A percentile compares a stretch with the other conserved stretches of the same genome.
Evolutionary conservation across 352 stramenopile genomes (phyloP).

Genomic region (Pythium dissotocum): DNA sequence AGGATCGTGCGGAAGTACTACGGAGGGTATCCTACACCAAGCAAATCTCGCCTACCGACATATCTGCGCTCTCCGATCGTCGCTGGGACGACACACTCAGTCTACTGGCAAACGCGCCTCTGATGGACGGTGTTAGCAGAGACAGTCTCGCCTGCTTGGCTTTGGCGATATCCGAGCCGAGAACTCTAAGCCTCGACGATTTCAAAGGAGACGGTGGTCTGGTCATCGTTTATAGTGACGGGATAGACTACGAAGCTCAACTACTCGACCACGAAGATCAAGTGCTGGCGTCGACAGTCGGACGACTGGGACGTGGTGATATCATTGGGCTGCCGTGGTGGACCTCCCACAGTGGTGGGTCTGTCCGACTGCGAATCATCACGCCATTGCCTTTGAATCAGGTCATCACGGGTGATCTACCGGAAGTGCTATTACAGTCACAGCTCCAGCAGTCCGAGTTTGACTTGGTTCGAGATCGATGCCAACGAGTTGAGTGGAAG

Average conservation of each 20-base stretch:
- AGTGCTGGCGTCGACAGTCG: neutral
- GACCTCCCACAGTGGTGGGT: neutral
- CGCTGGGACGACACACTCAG: constrained; percentile 5
- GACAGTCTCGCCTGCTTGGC: constrained; percentile 21
- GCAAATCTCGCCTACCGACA: neutral
- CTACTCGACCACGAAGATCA: neutral
- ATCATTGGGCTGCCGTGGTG: neutral
- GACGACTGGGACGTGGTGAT: neutral
- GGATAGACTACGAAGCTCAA: neutral
- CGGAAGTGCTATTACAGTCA: neutral
- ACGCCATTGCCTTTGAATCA: neutral
- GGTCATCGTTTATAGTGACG: neutral
- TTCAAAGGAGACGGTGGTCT: neutral
- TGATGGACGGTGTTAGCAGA: constrained; percentile 14
- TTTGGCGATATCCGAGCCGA: constrained; percentile 1
- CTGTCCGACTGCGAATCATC: neutral
- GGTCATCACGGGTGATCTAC: neutral
- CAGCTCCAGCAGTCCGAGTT: constrained; percentile 1
- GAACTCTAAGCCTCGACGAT: neutral
- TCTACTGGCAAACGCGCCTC: constrained; percentile 1
- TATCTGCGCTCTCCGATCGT: neutral
- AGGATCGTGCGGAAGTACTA: constrained; percentile 24
- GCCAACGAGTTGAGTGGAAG: neutral
- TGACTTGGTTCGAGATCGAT: neutral
- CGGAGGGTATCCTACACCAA: constrained; percentile 4